phyloP scores from a whole-genome alignment of 2,329 filamentous ascomycete species.

The Leptographium lundbergii region DNA sequence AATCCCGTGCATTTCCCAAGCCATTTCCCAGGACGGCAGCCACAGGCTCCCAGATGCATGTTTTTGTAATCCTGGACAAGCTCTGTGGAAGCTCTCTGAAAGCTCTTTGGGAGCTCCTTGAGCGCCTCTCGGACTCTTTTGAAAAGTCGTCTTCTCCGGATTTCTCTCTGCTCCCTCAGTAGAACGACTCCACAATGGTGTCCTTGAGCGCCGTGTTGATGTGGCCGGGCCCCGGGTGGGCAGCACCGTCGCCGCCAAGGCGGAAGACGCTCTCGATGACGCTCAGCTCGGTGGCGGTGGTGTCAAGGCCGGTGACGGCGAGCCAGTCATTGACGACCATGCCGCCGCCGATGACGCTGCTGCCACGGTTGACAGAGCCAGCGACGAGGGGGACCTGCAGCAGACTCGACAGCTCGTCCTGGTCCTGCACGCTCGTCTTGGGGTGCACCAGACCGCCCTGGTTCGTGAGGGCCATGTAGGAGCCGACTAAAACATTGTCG shows the following conservation, averaged over 20 bases:
- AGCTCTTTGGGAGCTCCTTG: background rate
- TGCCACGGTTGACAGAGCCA: slow-evolving; percentile 85
- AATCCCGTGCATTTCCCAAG: background rate
- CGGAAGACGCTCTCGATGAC: slow-evolving; percentile 95
- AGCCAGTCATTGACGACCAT: slow-evolving; percentile 99
- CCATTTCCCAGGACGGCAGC: too few relatives aligned
- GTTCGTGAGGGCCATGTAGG: slow-evolving; percentile 94
- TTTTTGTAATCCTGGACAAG: too few relatives aligned
- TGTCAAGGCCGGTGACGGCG: slow-evolving; percentile 85
- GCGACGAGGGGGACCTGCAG: slow-evolving; percentile 93
- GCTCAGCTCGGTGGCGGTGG: slow-evolving; percentile 92
- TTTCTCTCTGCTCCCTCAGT: slow-evolving; percentile 36
- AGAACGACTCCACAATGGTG: slow-evolving; percentile 98
- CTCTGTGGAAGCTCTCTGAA: too few relatives aligned
- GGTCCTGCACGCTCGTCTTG: slow-evolving; percentile 93
- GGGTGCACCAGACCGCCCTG: slow-evolving; percentile 94
- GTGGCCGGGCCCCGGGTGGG: slow-evolving; percentile 48
- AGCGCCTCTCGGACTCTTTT: too few relatives aligned
- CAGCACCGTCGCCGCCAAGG: slow-evolving; percentile 50
- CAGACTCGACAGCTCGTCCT: slow-evolving; percentile 89
- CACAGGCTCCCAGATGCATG: too few relatives aligned
- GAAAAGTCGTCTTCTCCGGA: background rate
- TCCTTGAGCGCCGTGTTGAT: slow-evolving; percentile 86
- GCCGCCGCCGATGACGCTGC: slow-evolving; percentile 86
- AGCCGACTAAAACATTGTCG: slow-evolving; percentile 91